These are phyloP conservation scores for Oryza longistaminata DNA, from an alignment of 176 grass and related monocot species.

Conservation along the genomic window DNA sequence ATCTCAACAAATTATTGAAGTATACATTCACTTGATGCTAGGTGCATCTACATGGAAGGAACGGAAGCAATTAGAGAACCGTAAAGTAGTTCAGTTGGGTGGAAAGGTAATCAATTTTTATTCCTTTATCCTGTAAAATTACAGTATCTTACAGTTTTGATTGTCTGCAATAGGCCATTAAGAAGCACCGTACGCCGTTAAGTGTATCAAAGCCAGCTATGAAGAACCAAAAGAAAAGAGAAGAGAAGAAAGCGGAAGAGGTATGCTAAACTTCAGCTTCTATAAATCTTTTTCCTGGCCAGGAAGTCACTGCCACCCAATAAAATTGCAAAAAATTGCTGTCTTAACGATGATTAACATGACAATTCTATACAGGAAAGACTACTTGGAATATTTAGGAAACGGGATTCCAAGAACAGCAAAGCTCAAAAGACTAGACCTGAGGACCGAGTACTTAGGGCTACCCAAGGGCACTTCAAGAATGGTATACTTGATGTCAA, in stretches of 20 bases:
- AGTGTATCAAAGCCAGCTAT: conserved; percentile 85
- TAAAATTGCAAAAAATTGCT: conserved; percentile 4
- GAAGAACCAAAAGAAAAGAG: conserved; percentile 79
- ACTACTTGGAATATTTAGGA: conserved; percentile 68
- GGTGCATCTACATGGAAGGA: conserved; percentile 90
- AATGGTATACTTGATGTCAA: conserved; percentile 93
- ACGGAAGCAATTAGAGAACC: conserved; percentile 74
- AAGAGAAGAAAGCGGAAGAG: conserved; percentile 80
- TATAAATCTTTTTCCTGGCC: background rate
- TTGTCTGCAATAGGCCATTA: conserved; percentile 58
- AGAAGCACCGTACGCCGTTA: conserved; percentile 75
- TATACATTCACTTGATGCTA: conserved; percentile 27
- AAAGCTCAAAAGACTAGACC: conserved; percentile 64
- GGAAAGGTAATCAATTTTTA: conserved; percentile 62
- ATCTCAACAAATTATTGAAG: background rate
- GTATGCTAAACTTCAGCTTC: conserved; percentile 22
- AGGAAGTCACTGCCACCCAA: background rate
- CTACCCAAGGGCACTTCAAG: conserved; percentile 80
- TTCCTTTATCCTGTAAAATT: conserved; percentile 14
- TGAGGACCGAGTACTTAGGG: conserved; percentile 67
- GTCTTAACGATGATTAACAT: conserved; percentile 14
- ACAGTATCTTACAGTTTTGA: conserved; percentile 9
- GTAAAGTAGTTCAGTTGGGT: conserved; percentile 72
- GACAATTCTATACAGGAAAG: conserved; percentile 58
- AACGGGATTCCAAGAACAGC: conserved; percentile 39